Evolutionary conservation across 192 early-diverging fungal genomes (phyloP).

Genomic region (Backusella circina): DNA sequence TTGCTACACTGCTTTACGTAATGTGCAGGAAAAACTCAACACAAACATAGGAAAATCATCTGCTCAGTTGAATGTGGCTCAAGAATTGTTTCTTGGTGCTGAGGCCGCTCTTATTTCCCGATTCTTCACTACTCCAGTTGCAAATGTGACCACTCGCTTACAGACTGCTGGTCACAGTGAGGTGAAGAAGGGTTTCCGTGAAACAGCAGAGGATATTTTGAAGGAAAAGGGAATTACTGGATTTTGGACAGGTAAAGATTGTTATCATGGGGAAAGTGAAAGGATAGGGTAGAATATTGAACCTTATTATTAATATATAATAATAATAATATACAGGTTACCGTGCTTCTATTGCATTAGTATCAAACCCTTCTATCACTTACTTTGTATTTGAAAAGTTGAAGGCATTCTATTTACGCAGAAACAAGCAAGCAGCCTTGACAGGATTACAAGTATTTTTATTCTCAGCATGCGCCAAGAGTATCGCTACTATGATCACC

Average conservation of each 20-base stretch:
- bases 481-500: slow-evolving; percentile 45
- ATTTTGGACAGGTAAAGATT: slow-evolving; percentile 40
- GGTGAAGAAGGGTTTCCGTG: slow-evolving; percentile 20
- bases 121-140: slow-evolving; percentile 48
- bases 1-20: slow-evolving; percentile 42
- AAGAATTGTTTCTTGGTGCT: slow-evolving; percentile 48
- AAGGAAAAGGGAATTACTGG: slow-evolving; percentile 42
- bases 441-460: slow-evolving; percentile 42
- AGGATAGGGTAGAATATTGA: background rate
- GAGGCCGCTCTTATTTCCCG: slow-evolving; percentile 45
- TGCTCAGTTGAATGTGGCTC: slow-evolving; percentile 33
- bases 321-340: slow-evolving; percentile 31
- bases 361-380: slow-evolving; percentile 49
- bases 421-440: slow-evolving; percentile 19
- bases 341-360: slow-evolving; percentile 42
- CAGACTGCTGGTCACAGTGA: slow-evolving; percentile 35
- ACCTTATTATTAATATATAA: background rate
- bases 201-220: slow-evolving; percentile 34
- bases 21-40: slow-evolving; percentile 41
- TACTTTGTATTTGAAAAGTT: slow-evolving; percentile 50
- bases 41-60: slow-evolving; percentile 25
- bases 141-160: slow-evolving; percentile 45
- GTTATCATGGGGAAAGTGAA: background rate
- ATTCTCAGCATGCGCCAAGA: slow-evolving; percentile 44
- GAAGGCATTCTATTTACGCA: slow-evolving; percentile 23